Evolutionary conservation across 1,139 yeast species (phyloP), one percentile per base, ranked within the genome.

Genomic region (Suhomyces choctaworum): DNA sequence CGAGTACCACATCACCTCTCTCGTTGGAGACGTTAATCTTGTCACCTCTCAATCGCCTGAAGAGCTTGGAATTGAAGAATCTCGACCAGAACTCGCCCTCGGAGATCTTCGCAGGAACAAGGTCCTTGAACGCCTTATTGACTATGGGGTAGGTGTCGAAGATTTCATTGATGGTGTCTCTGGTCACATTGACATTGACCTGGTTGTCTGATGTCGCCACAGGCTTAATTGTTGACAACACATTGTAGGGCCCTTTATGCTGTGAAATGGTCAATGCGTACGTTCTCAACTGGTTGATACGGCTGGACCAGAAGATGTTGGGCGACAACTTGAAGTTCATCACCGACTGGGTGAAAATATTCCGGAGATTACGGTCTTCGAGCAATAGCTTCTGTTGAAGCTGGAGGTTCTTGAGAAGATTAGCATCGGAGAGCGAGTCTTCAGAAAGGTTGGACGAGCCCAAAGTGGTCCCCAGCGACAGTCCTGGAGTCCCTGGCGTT

Each of bases 71-170:
- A 50, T 87, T 82, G 67, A 92, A 92, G 54, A 92, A 94, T 43
- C 97, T 70, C n/a, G 95, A 85, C 98, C 99, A 92, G 50, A 92
- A 92, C 52, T 86, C 95, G 24, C 94, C 92, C 57, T 90, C 97
- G 33, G 77, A 74, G 42, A 92, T 73, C 44, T 82, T 82, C 2
- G 48, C 52, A 0, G 98, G 98, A 2, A 94, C 98, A 42, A 82
- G 79, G 42, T 92, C 98, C 44, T 79, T 80, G 54, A 84, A 92
- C 1, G 97, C 97, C 44, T 78, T 81, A 41, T 86, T 78, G n/a
- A 92, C 94, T 23, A 90, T 78, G 0, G 98, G 98, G 53, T 92
- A 92, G 41, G 94, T 96, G 34, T 83, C 87, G 54, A 92, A 90
- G 16, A 94, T 89, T 47, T 87, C 96, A 41, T 80, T 82, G 51